Conservation (phyloP, 140 eudicot genomes). For the Oenanthe javanica region DNA sequence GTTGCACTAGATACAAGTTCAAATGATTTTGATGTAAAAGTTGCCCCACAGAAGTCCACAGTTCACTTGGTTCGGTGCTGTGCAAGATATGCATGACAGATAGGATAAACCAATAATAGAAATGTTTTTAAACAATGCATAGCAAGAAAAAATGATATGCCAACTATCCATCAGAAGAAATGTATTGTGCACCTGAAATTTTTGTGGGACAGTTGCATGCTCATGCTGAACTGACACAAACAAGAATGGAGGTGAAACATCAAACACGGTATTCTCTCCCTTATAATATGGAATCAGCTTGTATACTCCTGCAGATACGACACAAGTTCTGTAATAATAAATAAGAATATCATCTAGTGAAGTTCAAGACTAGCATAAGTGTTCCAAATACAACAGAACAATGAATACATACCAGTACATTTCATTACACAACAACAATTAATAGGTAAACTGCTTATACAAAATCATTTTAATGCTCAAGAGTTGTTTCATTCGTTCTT, state of each 20-base stretch:
- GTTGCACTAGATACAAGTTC: not conserved
- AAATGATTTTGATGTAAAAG: not conserved
- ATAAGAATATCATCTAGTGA: not conserved
- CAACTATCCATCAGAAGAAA: slow-evolving; percentile 10
- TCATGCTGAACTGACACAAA: slow-evolving; percentile 68
- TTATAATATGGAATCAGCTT: slow-evolving; percentile 90
- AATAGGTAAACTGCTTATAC: not conserved
- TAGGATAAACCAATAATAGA: not conserved
- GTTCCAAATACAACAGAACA: not conserved
- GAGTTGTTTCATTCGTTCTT: not conserved
- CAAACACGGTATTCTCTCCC: slow-evolving; percentile 96
- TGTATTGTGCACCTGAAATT: slow-evolving; percentile 64
- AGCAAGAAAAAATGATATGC: not conserved
- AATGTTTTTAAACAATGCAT: not conserved
- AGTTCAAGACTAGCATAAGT: slow-evolving; percentile 1
- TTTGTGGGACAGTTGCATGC: slow-evolving; percentile 61
- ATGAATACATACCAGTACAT: not conserved
- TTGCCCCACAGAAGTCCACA: not conserved
- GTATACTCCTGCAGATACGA: slow-evolving; percentile 56
- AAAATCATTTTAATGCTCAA: not conserved
- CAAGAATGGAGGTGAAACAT: slow-evolving; percentile 84
- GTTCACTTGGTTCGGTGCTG: not conserved
- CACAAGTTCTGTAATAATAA: slow-evolving; percentile 17
- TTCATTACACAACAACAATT: not conserved
- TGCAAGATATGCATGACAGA: not conserved